Percentiles rank a stretch among this genome's conserved stretches.
Conservation (phyloP, 2,329 filamentous ascomycete species). For the Dendryphion nanum region DNA sequence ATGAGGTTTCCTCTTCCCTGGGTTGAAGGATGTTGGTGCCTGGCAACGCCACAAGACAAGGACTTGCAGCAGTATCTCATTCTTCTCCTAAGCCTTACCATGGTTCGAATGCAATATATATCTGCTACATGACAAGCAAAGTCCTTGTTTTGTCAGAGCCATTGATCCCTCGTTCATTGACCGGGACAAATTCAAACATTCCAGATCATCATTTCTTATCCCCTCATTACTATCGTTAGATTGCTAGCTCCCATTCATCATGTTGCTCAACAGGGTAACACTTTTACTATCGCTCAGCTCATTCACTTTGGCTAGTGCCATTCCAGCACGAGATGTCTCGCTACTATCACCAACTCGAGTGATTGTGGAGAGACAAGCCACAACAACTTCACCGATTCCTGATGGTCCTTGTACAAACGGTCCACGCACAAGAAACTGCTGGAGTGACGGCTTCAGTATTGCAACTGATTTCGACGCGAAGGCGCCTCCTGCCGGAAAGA, state of each 20-base stretch:
- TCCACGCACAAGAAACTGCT: slow-evolving; percentile 42
- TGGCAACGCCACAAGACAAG: no score
- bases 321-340: slow-evolving; percentile 22
- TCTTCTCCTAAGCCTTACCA: no score
- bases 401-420: slow-evolving; percentile 42
- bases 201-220: no score
- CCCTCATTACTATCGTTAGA: no score
- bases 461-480: slow-evolving; percentile 48
- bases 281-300: slow-evolving; percentile 26
- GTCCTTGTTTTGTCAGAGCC: no score
- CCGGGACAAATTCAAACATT: no score
- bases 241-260: slow-evolving; percentile 13
- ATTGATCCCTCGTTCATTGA: no score
- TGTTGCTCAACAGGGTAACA: slow-evolving; percentile 24
- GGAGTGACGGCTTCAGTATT: slow-evolving; percentile 44
- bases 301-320: slow-evolving; percentile 20
- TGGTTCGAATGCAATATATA: no score
- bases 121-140: no score
- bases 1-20: no score
- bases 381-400: slow-evolving; percentile 12
- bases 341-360: slow-evolving; percentile 14
- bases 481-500: slow-evolving; percentile 39
- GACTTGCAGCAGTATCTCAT: no score
- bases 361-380: slow-evolving; percentile 24
- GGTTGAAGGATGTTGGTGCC: no score